Evolutionary conservation across 768 basidiomycete genomes (phyloP), one percentile per base, ranked within the genome.

Genomic region (Rhizopogon roseolus): DNA sequence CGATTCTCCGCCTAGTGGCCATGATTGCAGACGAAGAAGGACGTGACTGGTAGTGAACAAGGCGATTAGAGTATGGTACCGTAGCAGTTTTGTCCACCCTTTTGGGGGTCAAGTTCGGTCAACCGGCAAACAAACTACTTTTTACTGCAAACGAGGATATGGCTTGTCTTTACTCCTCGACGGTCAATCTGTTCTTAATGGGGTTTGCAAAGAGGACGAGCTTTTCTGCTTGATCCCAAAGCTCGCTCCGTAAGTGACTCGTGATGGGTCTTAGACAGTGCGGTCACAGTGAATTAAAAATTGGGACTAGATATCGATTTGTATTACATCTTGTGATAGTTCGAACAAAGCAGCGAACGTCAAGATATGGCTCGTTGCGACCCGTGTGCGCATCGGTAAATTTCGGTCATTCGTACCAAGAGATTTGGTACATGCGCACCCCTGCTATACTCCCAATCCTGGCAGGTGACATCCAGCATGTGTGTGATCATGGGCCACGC

Each of bases 1-100:
- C 89, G 49, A 90, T 86, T 66, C 87, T 82, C 60, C 88, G 77
- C 68, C 82, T 78, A 29, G 85, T 86, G 43, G 88, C 74, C 89
- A 91, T 89, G 28, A 9, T 36, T 27, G 19, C 10, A 57, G 25
- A 54, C 1, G 10, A 44, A 25, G 50, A 29, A 38, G 22, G 14
- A 9, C 17, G n/a, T 6, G 22, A 5, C 13, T 41, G 41, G 44
- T n/a, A 14, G 28, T 22, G 22, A 22, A 22, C 10, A 22, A 44
- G n/a, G n/a, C 41, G n/a, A 37, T 44, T 17, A n/a, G 25, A 44
- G 7, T 28, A 22, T 22, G 22, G 22, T 22, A 22, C 22, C 22
- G 22, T 22, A 22, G 22, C 22, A 22, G 22, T 48, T 46, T 25
- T 7, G 8, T 14, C 46, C 46, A 25, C 34, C 46, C 46, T 2